These are phyloP conservation scores for Eucalyptus melliodora DNA, from an alignment of 345 rosid genomes.

Conservation along the genomic window DNA sequence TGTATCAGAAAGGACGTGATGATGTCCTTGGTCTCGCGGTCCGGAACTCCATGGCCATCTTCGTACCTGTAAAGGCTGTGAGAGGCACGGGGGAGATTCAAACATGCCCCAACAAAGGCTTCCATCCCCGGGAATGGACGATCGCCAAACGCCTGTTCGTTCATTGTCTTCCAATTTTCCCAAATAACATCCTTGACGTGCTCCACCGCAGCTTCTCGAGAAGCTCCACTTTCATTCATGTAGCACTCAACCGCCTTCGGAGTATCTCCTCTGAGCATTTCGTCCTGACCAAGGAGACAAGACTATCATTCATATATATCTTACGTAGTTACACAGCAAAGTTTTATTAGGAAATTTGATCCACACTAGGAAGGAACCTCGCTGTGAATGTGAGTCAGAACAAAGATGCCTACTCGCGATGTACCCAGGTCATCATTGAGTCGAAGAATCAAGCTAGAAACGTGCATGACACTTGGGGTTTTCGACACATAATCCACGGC, in stretches of 20 bases:
- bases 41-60: background rate
- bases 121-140: background rate
- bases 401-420: background rate
- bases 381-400: background rate
- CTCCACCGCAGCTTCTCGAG: background rate
- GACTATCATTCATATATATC: background rate
- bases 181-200: background rate
- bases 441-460: background rate
- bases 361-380: background rate
- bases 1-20: background rate
- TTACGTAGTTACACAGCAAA: background rate
- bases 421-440: conserved; percentile 1
- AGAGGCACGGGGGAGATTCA: background rate
- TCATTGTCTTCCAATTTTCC: conserved; percentile 6
- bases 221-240: background rate
- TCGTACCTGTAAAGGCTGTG: conserved; percentile 3
- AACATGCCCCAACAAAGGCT: background rate
- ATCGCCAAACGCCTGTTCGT: background rate
- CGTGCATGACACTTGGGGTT: background rate
- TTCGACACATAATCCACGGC: background rate
- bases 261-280: conserved; percentile 6
- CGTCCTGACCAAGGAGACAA: background rate
- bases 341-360: background rate
- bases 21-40: background rate
- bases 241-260: conserved; percentile 3